Conservation (phyloP, 768 basidiomycete genomes). For the Lepiota brunneoincarnata region DNA sequence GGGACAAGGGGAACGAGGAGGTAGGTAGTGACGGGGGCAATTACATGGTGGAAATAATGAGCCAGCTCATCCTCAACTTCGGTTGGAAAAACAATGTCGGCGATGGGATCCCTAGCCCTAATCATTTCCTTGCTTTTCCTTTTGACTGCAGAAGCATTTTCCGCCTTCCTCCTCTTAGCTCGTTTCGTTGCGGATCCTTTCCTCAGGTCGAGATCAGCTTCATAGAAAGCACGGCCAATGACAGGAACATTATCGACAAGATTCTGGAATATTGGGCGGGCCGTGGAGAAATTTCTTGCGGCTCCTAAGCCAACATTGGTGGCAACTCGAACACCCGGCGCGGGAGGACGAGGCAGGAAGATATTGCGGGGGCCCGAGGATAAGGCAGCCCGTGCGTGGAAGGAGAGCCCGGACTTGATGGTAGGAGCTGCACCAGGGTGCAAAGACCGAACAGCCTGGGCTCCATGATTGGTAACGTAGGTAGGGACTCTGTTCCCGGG, state of each 20-base stretch:
- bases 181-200: conserved; percentile 31
- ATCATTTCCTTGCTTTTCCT: conserved; percentile 17
- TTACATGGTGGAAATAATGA: conserved; percentile 53
- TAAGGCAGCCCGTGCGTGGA: conserved; percentile 52
- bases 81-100: conserved; percentile 14
- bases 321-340: conserved; percentile 41
- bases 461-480: conserved; percentile 24
- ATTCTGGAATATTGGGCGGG: conserved; percentile 76
- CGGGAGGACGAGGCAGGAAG: conserved; percentile 59
- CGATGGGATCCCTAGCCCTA: conserved; percentile 11
- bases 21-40: conserved; percentile 51
- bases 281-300: conserved; percentile 72
- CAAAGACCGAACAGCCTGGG: conserved; percentile 29
- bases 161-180: conserved; percentile 1
- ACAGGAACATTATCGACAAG: conserved; percentile 79
- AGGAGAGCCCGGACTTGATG: conserved; percentile 57
- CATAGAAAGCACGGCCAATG: conserved; percentile 68
- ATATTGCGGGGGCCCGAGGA: conserved; percentile 21
- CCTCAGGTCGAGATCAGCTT: conserved; percentile 58
- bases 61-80: conserved; percentile 40
- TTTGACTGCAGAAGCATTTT: conserved; percentile 1
- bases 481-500: conserved; percentile 43
- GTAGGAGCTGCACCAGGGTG: conserved; percentile 23
- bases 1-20: conserved; percentile 79
- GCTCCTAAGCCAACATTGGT: conserved; percentile 74